These are phyloP conservation scores for Fusarium zealandicum DNA, from an alignment of 2,329 filamentous ascomycete species.

Conservation along the genomic window DNA sequence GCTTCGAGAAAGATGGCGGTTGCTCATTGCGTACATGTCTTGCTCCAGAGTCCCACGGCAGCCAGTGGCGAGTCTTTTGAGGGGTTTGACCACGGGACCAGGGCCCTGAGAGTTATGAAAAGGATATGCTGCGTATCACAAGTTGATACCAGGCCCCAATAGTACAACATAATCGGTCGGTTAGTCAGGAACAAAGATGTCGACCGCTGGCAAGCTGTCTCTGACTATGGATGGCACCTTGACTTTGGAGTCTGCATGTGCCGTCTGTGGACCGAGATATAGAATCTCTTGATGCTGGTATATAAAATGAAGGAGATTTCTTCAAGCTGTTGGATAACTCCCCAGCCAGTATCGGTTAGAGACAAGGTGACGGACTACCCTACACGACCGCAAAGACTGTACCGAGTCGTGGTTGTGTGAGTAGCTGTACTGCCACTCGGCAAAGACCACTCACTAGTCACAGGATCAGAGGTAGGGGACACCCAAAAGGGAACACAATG, in stretches of 20 bases:
- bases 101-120: neutral
- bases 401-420: neutral
- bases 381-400: neutral
- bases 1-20: constrained; percentile 1
- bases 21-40: constrained; percentile 4
- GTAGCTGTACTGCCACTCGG: neutral
- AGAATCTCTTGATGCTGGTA: no score
- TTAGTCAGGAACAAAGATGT: neutral
- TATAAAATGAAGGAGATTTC: no score
- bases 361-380: neutral
- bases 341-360: no score
- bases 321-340: no score
- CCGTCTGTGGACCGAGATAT: no score
- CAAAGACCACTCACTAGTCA: neutral
- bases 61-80: constrained; percentile 22
- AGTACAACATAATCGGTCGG: neutral
- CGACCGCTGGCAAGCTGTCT: neutral
- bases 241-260: no score
- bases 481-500: constrained; percentile 17
- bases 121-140: neutral
- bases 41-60: constrained; percentile 27
- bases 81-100: constrained; percentile 8
- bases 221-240: no score
- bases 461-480: constrained; percentile 16
- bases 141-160: neutral